Conservation (phyloP, 2,329 filamentous ascomycete genomes). For the Sarocladium kiliense region DNA sequence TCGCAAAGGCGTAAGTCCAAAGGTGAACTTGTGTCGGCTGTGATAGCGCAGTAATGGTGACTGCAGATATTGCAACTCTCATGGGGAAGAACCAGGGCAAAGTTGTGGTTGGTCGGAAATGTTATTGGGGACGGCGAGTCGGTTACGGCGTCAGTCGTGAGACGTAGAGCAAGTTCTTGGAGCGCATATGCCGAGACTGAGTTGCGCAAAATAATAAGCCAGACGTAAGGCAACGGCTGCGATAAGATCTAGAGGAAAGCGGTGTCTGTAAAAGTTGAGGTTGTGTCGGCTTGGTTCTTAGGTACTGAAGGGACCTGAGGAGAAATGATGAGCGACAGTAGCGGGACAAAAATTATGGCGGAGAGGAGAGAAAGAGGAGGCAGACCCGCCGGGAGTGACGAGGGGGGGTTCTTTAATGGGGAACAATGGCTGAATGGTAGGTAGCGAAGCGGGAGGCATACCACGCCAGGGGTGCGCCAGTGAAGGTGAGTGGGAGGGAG, state of each 20-base stretch:
- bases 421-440: not conserved
- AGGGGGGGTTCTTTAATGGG: slow-evolving; percentile 1
- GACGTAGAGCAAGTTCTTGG: not conserved
- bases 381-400: slow-evolving; percentile 6
- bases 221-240: no score
- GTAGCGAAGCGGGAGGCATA: not conserved
- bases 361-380: not conserved
- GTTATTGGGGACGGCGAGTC: not conserved
- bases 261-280: not conserved
- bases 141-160: not conserved
- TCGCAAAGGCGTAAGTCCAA: not conserved
- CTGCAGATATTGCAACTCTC: not conserved
- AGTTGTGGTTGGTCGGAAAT: not conserved
- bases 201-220: no score
- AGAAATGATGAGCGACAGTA: slow-evolving; percentile 7
- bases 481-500: not conserved
- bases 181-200: not conserved
- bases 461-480: not conserved
- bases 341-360: slow-evolving; percentile 4
- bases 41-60: not conserved
- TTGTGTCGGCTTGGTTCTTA: not conserved
- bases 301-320: not conserved
- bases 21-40: not conserved
- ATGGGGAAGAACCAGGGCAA: not conserved
- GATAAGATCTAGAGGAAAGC: not conserved